phyloP scores from a whole-genome alignment of 1,139 yeast species.

The Insectozyma bohioensis region DNA sequence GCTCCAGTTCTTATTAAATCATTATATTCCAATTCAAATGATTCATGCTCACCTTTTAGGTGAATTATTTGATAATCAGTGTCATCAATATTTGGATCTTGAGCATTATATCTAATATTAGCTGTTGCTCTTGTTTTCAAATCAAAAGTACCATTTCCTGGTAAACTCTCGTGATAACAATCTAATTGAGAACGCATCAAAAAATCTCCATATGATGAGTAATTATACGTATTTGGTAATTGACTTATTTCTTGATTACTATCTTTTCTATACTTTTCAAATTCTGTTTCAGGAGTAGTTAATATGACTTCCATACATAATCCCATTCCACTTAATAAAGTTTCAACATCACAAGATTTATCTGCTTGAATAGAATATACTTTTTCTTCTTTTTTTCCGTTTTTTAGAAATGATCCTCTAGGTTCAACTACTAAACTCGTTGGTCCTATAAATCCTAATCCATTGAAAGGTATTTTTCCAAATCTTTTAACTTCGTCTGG shows the following conservation, averaged over 20 bases:
- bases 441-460: constrained; percentile 32
- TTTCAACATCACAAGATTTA: constrained; percentile 65
- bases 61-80: constrained; percentile 66
- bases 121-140: constrained; percentile 89
- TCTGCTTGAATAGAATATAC: constrained; percentile 72
- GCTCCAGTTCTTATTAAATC: constrained; percentile 76
- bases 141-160: constrained; percentile 92
- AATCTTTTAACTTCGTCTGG: constrained; percentile 24
- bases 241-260: constrained; percentile 15
- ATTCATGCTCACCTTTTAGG: constrained; percentile 65
- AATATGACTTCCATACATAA: constrained; percentile 73
- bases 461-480: constrained; percentile 37
- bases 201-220: constrained; percentile 66
- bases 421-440: constrained; percentile 43
- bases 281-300: constrained; percentile 55
- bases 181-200: constrained; percentile 90
- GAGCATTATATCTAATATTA: constrained; percentile 76
- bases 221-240: constrained; percentile 53
- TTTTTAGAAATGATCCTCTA: constrained; percentile 21
- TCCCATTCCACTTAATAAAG: constrained; percentile 76
- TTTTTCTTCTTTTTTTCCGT: constrained; percentile 23
- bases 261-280: constrained; percentile 25
- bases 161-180: constrained; percentile 71
- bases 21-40: constrained; percentile 73
- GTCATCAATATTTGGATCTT: constrained; percentile 50